Base-by-base conservation (phyloP, 2,329 filamentous ascomycete genomes). In the Cladosporium colombiae region DNA sequence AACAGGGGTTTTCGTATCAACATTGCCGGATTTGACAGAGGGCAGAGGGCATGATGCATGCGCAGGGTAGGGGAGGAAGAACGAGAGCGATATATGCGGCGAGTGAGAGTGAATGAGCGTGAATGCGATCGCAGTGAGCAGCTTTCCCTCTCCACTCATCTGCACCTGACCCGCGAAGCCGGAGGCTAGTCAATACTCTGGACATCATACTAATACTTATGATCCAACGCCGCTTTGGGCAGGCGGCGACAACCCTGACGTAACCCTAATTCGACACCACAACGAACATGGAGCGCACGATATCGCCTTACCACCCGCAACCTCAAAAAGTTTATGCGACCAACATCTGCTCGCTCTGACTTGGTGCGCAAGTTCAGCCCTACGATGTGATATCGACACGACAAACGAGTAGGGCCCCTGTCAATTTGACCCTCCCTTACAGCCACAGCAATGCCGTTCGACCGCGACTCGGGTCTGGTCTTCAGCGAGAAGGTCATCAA, bases 1-100 rank as follows among this genome's bases (percentile, higher is more conserved):
- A 74, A 62, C 64, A 70, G 70, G 66, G 74, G 72, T 64, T 76
- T 77, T 68, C 74, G 80, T 69, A 74, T 72, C 68, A 80, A 73
- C 78, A 81, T 81, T 63, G 67, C 69, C 66, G 68, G 57, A 40
- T 53, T 29, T 58, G 58, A n/a, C 31, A 66, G 53, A 46, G 37
- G 16, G 18, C 52, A 40, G 37, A 23, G 50, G 21, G 52, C 60
- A 62, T 62, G 29, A 21, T 62, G 58, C 55, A 33, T 53, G 63
- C 55, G 40, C 31, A 40, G 29, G 0, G 29, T 33, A 33, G 16
- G 46, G 23, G 18, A 10, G 8, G 46, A 40, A 31, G 27, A n/a
- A 21, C 27, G 46, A 7, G 11, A 25, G 44, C 27, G 44, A 62
- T 62, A 62, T 62, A 62, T 29, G 44, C 13, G 16, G 58, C 31